A percentile compares a stretch with the other conserved stretches of the same genome.
phyloP scores from a whole-genome alignment of 306 rosid species.

The Senna siamea region DNA sequence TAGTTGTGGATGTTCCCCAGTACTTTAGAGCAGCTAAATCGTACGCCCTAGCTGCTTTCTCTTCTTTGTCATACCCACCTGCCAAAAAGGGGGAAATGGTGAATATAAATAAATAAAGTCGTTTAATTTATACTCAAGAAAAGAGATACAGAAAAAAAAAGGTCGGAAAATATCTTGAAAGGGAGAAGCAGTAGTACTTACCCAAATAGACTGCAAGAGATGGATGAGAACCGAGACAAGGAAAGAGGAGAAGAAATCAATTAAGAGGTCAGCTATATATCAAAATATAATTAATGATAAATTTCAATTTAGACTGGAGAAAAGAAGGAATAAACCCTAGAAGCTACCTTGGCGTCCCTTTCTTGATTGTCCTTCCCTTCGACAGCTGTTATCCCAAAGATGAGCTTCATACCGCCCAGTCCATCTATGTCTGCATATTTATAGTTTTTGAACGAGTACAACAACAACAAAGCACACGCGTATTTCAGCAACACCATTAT shows the following conservation, averaged over 20 bases:
- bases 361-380: slow-evolving; percentile 99
- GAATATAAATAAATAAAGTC: not conserved
- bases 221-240: slow-evolving; percentile 33
- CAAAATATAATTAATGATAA: not conserved
- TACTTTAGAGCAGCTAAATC: slow-evolving; percentile 97
- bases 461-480: no score
- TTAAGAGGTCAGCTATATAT: slow-evolving; percentile 15
- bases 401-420: slow-evolving; percentile 99
- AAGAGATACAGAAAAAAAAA: not conserved
- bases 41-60: slow-evolving; percentile 98
- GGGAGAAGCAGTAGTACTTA: no score
- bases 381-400: slow-evolving; percentile 97
- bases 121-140: not conserved
- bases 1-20: slow-evolving; percentile 98
- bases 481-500: no score
- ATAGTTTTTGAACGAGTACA: no score
- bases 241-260: slow-evolving; percentile 33
- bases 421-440: slow-evolving; percentile 96
- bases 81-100: not conserved
- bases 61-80: slow-evolving; percentile 99
- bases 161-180: not conserved
- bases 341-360: slow-evolving; percentile 94
- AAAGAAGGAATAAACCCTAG: slow-evolving; percentile 19
- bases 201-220: slow-evolving; percentile 67
- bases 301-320: not conserved